Base-by-base conservation (phyloP, 1,139 yeast species). In the Hyphopichia burtonii region DNA sequence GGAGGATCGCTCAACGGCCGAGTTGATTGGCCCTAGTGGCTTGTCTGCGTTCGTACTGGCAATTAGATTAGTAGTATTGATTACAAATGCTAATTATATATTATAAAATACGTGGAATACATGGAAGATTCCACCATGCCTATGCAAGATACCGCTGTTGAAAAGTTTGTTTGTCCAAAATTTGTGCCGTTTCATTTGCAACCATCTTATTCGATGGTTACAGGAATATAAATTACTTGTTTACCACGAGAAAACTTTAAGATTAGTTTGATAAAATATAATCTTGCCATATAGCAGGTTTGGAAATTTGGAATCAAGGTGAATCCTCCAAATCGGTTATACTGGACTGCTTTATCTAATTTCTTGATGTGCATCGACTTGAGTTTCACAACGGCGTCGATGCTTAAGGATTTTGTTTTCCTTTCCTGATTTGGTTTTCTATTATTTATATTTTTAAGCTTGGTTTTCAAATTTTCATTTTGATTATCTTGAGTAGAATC, bases 271-370 rank as follows among this genome's bases (percentile, higher is more conserved):
- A 28, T 46, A 42, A 74, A 74, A 53, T 81, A 80, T 36, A 77
- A 55, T 48, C 86, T 64, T 7, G 81, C 71, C 42, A 78, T 64
- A 39, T 74, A 58, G 55, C 86, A 82, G 36, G 72, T 71, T 53
- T 82, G 86, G 55, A 79, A 78, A 46, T 70, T 74, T 1, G 86
- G 86, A 2, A 78, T 71, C 45, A 82, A 58, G 0, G 83, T 75
- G 41, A 63, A 53, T n/a, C 38, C 38, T n/a, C 38, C 38, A 36
- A 36, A 36, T 18, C 38, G 9, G 19, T 36, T 36, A 11, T 25
- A 20, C 11, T 27, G 4, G 3, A 36, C 38, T 14, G 38, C 38
- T 22, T 36, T 36, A 20, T 36, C 38, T 17, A 36, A 19, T 12
- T 19, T 25, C 16, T 36, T 36, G n/a, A 36, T 36, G 14, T 36